These are phyloP conservation scores for Trichoderma asperellum DNA, from an alignment of 2,329 filamentous ascomycete genomes.

Conservation along the genomic window DNA sequence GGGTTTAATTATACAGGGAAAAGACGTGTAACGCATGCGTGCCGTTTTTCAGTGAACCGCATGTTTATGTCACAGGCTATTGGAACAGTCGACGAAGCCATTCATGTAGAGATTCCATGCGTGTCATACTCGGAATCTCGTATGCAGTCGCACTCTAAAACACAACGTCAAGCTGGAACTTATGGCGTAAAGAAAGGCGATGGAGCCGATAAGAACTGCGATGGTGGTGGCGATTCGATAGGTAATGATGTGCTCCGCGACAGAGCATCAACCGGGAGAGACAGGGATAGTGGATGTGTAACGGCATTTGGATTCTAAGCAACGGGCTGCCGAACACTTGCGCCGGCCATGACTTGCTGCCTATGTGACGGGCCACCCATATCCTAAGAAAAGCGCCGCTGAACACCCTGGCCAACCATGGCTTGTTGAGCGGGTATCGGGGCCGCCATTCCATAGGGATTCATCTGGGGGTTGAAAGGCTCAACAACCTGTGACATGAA, in stretches of 20 bases:
- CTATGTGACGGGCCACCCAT: not conserved
- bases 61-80: conserved; percentile 6
- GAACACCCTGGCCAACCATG: conserved; percentile 59
- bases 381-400: conserved; percentile 61
- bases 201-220: not conserved
- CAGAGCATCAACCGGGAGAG: not conserved
- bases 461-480: conserved; percentile 59
- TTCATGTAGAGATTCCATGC: not conserved
- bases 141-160: conserved; percentile 48
- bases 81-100: not conserved
- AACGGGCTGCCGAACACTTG: not conserved
- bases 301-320: not conserved
- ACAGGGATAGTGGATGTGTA: not conserved
- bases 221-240: not conserved
- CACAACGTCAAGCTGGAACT: conserved; percentile 33
- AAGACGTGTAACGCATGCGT: conserved; percentile 5
- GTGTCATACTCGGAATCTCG: not conserved
- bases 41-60: not conserved
- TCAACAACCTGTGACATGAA: conserved; percentile 62
- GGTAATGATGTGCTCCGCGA: not conserved
- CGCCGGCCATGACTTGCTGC: not conserved
- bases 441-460: conserved; percentile 62
- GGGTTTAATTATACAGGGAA: conserved; percentile 6
- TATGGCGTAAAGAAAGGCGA: not conserved
- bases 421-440: conserved; percentile 57